Evolutionary conservation across 176 grass and related monocot species (phyloP).

Genomic region (Aechmea fasciata): DNA sequence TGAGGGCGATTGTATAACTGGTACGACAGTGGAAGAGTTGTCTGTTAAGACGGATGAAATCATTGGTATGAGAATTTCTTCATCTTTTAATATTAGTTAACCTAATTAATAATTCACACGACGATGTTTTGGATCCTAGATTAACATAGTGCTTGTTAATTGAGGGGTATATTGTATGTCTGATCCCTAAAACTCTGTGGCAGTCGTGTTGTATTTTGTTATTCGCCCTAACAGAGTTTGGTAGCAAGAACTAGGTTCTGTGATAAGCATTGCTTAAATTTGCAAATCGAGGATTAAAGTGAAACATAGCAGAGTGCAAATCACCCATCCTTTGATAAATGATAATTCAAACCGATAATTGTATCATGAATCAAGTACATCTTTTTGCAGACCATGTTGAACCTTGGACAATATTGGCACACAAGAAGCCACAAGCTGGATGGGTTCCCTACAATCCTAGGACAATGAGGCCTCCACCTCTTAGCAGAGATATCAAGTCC

Average conservation of each 20-base stretch:
- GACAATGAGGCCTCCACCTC: constrained; percentile 69
- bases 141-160: neutral
- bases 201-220: too few species aligned
- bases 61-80: constrained; percentile 30
- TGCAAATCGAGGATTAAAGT: too few species aligned
- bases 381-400: constrained; percentile 34
- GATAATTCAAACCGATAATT: constrained; percentile 15
- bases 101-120: neutral
- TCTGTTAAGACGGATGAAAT: constrained; percentile 30
- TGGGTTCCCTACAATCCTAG: constrained; percentile 90
- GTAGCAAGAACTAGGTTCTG: too few species aligned
- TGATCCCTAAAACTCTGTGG: too few species aligned
- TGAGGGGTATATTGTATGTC: neutral
- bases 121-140: neutral
- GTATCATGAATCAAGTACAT: constrained; percentile 12
- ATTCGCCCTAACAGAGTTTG: too few species aligned
- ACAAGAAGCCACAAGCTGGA: constrained; percentile 65
- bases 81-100: neutral
- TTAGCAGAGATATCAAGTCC: constrained; percentile 42
- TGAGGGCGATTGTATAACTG: constrained; percentile 25
- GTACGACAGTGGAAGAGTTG: constrained; percentile 34
- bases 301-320: too few species aligned
- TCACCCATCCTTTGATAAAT: constrained; percentile 5
- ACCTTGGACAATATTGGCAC: constrained; percentile 77
- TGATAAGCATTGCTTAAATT: too few species aligned